Percentiles rank a stretch among this genome's conserved stretches.
Evolutionary conservation across 1,284 basidiomycete species (phyloP).

Genomic region (Papiliotrema nemorosa): DNA sequence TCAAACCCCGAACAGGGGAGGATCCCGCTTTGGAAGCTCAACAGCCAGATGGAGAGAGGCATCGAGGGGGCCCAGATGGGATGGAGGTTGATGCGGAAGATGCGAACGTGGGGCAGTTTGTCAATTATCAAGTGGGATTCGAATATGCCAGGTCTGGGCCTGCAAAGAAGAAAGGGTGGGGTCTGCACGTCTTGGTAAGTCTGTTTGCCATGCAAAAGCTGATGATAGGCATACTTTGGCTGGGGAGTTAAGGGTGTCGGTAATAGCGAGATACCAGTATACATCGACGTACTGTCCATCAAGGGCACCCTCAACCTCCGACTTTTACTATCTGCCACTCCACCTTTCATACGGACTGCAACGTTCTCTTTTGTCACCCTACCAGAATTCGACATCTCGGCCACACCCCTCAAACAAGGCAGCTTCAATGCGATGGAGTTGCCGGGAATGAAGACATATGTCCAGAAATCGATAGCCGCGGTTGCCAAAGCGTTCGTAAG

Average conservation of each 20-base stretch:
- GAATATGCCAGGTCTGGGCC: constrained; percentile 31
- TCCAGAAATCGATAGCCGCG: constrained; percentile 40
- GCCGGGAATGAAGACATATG: constrained; percentile 45
- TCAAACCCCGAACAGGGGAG: constrained; percentile 1
- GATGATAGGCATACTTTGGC: constrained; percentile 39
- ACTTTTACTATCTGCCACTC: constrained; percentile 45
- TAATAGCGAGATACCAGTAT: constrained; percentile 41
- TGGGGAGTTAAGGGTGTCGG: constrained; percentile 46
- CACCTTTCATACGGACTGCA: constrained; percentile 46
- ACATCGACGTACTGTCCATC: constrained; percentile 39
- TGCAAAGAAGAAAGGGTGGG: constrained; percentile 35
- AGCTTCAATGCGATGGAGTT: constrained; percentile 49
- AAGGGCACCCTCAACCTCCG: constrained; percentile 41
- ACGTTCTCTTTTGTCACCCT: constrained; percentile 45
- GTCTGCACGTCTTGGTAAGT: constrained; percentile 41
- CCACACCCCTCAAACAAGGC: constrained; percentile 42
- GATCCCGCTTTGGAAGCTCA: neutral
- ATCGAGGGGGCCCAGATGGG: constrained; percentile 5
- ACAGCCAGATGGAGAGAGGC: neutral
- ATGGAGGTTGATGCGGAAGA: constrained; percentile 26
- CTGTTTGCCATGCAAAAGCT: neutral
- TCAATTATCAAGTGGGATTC: constrained; percentile 49
- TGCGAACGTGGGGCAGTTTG: constrained; percentile 39
- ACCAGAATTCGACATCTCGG: constrained; percentile 48
- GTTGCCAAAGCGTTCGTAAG: constrained; percentile 46